A percentile compares a stretch with the other conserved stretches of the same genome.
phyloP scores from a whole-genome alignment of 2,329 filamentous ascomycete genomes.

The Hymenoscyphus albidus region DNA sequence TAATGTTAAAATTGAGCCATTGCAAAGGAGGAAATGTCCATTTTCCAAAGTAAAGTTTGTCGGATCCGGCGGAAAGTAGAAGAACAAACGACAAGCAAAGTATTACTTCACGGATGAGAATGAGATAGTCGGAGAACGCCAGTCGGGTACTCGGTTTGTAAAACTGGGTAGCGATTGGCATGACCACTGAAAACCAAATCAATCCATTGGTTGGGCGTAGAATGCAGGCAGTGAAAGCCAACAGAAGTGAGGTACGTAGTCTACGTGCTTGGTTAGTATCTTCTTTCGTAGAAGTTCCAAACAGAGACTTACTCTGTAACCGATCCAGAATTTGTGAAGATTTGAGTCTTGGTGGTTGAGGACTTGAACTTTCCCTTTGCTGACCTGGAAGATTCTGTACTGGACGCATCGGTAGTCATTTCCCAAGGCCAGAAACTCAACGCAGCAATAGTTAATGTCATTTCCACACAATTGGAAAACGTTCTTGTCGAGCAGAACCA shows the following conservation, averaged over 20 bases:
- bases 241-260: slow-evolving; percentile 60
- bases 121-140: slow-evolving; percentile 37
- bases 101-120: slow-evolving; percentile 59
- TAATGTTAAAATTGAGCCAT: slow-evolving; percentile 88
- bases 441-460: slow-evolving; percentile 76
- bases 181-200: slow-evolving; percentile 71
- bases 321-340: slow-evolving; percentile 30
- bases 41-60: slow-evolving; percentile 74
- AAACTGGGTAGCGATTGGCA: slow-evolving; percentile 47
- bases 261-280: slow-evolving; percentile 35
- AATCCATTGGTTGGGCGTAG: slow-evolving; percentile 86
- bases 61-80: slow-evolving; percentile 59
- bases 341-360: slow-evolving; percentile 13
- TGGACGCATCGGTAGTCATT: slow-evolving; percentile 44
- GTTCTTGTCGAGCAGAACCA: slow-evolving; percentile 94
- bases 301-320: slow-evolving; percentile 33
- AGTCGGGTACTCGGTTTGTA: slow-evolving; percentile 39
- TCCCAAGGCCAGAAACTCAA: slow-evolving; percentile 86
- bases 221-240: slow-evolving; percentile 79
- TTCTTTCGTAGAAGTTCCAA: neutral
- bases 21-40: slow-evolving; percentile 88
- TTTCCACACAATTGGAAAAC: slow-evolving; percentile 91
- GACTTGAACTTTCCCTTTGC: slow-evolving; percentile 35
- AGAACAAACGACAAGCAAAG: slow-evolving; percentile 63
- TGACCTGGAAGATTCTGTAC: slow-evolving; percentile 13